A percentile compares a stretch with the other conserved stretches of the same genome.
These are phyloP conservation scores for Bruguiera gymnorhiza DNA, from an alignment of 345 rosid genomes.

Conservation along the genomic window DNA sequence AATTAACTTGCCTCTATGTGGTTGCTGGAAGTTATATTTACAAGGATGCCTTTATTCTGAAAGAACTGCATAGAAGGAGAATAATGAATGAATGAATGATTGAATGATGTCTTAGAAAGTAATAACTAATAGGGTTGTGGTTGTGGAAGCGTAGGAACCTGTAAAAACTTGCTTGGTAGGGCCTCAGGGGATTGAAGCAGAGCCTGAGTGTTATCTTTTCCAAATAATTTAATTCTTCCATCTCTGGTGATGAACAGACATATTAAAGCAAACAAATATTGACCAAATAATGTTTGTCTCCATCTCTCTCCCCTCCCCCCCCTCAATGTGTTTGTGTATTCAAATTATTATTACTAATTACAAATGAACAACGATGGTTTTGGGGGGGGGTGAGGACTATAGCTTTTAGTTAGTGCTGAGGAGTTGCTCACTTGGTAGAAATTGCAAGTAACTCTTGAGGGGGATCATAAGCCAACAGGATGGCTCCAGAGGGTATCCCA, in stretches of 20 bases:
- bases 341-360: too few relatives aligned
- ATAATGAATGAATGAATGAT: not conserved
- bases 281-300: not conserved
- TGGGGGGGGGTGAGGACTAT: too few relatives aligned
- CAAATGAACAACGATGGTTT: too few relatives aligned
- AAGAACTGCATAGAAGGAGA: constrained; percentile 44
- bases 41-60: constrained; percentile 66
- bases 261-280: not conserved
- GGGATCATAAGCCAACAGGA: constrained; percentile 64
- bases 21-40: constrained; percentile 65
- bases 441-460: constrained; percentile 67
- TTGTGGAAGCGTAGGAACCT: constrained; percentile 38
- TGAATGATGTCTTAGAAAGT: not conserved
- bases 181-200: constrained; percentile 60
- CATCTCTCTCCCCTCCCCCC: too few relatives aligned
- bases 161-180: constrained; percentile 61
- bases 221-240: constrained; percentile 79
- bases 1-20: constrained; percentile 66
- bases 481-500: constrained; percentile 75
- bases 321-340: too few relatives aligned
- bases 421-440: constrained; percentile 54
- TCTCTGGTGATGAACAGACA: constrained; percentile 41
- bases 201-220: constrained; percentile 66
- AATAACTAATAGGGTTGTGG: too few relatives aligned
- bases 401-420: too few relatives aligned